Evolutionary conservation across 805 yeast genomes (phyloP).

Genomic region (Teunomyces barrocoloradensis): DNA sequence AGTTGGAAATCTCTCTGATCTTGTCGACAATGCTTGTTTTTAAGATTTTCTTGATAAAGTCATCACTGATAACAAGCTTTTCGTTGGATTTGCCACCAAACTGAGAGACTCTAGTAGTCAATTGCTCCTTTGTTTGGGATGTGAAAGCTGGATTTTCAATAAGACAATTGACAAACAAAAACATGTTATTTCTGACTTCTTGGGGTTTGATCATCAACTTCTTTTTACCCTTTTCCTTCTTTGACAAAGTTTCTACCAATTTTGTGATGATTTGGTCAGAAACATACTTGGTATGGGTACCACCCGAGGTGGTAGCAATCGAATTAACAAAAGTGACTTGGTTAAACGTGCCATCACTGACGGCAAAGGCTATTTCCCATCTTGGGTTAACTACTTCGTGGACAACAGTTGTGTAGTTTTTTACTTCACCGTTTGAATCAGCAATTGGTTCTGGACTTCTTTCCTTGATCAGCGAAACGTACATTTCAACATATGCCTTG

Average conservation of each 20-base stretch:
- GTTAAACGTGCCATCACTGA: constrained; percentile 84
- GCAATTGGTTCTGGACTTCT: constrained; percentile 36
- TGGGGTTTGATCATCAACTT: constrained; percentile 76
- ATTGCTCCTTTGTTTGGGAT: constrained; percentile 94
- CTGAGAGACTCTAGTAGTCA: constrained; percentile 83
- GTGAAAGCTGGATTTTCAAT: constrained; percentile 97
- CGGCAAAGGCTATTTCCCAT: constrained; percentile 96
- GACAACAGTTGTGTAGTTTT: constrained; percentile 50
- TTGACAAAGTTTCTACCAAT: constrained; percentile 60
- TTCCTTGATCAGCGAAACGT: constrained; percentile 70
- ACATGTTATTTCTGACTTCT: constrained; percentile 88
- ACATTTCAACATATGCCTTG: constrained; percentile 86
- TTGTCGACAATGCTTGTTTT: constrained; percentile 72
- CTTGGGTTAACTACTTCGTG: constrained; percentile 80
- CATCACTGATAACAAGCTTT: constrained; percentile 68
- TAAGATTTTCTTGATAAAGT: constrained; percentile 63
- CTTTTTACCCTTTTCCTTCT: constrained; percentile 64
- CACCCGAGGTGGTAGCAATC: constrained; percentile 96
- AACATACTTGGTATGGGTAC: constrained; percentile 87
- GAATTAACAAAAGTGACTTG: constrained; percentile 97
- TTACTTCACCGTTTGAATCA: constrained; percentile 30
- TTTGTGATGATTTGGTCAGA: constrained; percentile 82
- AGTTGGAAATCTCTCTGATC: constrained; percentile 77
- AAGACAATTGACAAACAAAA: constrained; percentile 84
- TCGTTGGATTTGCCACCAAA: constrained; percentile 71